Evolutionary conservation across 495 filamentous ascomycete species (phyloP).

Genomic region (Penicillium fimorum): DNA sequence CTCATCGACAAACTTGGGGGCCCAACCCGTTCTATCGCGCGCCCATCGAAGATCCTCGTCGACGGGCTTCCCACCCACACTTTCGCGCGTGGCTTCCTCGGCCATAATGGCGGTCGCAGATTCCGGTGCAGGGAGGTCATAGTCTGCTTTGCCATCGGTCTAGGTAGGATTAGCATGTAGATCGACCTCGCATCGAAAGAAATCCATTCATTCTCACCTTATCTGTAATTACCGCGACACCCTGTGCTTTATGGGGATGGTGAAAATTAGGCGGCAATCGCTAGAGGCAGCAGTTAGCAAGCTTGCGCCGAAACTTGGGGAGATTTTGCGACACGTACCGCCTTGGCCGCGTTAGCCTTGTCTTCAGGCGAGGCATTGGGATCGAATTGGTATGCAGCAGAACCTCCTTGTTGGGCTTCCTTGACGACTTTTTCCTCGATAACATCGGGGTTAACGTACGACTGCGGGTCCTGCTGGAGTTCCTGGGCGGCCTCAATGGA

Average conservation of each 20-base stretch:
- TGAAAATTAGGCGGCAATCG: slow-evolving; percentile 62
- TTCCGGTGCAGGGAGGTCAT: slow-evolving; percentile 74
- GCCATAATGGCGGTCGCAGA: slow-evolving; percentile 61
- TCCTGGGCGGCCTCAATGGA: slow-evolving; percentile 58
- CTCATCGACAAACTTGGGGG: slow-evolving; percentile 70
- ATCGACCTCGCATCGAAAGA: background rate
- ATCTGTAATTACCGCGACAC: slow-evolving; percentile 70
- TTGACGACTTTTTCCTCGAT: slow-evolving; percentile 69
- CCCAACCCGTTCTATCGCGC: slow-evolving; percentile 80
- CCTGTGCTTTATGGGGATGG: slow-evolving; percentile 61
- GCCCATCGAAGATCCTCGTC: slow-evolving; percentile 63
- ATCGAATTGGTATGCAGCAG: slow-evolving; percentile 79
- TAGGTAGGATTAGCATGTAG: slow-evolving; percentile 18
- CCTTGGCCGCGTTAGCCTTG: slow-evolving; percentile 74
- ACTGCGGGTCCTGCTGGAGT: slow-evolving; percentile 65
- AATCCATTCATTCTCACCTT: slow-evolving; percentile 44
- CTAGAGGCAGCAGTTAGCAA: slow-evolving; percentile 37
- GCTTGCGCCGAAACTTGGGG: background rate
- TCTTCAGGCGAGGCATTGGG: slow-evolving; percentile 80
- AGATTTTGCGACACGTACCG: slow-evolving; percentile 54
- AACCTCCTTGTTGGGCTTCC: slow-evolving; percentile 73
- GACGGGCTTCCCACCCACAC: slow-evolving; percentile 39
- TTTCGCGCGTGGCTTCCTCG: slow-evolving; percentile 44
- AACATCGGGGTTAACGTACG: slow-evolving; percentile 63
- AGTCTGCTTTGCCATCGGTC: slow-evolving; percentile 67